A percentile compares a stretch with the other conserved stretches of the same genome.
Evolutionary conservation across 2,329 filamentous ascomycete species (phyloP).

Genomic region (Rhinocladiella similis): DNA sequence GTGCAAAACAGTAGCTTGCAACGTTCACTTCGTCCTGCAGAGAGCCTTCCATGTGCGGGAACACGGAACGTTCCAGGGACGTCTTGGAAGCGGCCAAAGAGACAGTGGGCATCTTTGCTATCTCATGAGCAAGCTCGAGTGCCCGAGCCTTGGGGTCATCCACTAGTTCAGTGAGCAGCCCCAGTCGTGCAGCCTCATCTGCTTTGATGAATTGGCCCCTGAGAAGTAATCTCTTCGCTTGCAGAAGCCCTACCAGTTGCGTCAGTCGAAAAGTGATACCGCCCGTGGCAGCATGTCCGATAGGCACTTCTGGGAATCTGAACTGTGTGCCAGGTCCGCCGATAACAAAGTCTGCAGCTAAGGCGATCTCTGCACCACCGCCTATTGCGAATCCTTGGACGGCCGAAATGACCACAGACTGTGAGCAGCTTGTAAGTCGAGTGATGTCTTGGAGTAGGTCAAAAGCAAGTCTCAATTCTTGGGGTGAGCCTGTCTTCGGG

Average conservation of each 20-base stretch:
- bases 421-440: slow-evolving; percentile 4
- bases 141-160: slow-evolving; percentile 15
- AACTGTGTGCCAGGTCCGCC: slow-evolving; percentile 16
- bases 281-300: slow-evolving; percentile 20
- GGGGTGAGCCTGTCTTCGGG: slow-evolving; percentile 7
- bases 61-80: slow-evolving; percentile 10
- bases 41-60: slow-evolving; percentile 14
- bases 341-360: slow-evolving; percentile 20
- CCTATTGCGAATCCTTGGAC: slow-evolving; percentile 19
- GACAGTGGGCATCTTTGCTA: slow-evolving; percentile 10
- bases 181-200: slow-evolving; percentile 12
- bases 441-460: slow-evolving; percentile 19
- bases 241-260: slow-evolving; percentile 14
- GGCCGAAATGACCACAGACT: slow-evolving; percentile 9
- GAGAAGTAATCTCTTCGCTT: slow-evolving; percentile 14
- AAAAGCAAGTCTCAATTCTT: slow-evolving; percentile 14
- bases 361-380: slow-evolving; percentile 17
- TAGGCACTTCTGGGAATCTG: slow-evolving; percentile 14
- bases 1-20: slow-evolving; percentile 19
- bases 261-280: slow-evolving; percentile 18
- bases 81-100: slow-evolving; percentile 9
- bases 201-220: slow-evolving; percentile 9
- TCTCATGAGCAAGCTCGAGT: slow-evolving; percentile 10
- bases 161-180: slow-evolving; percentile 14
- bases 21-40: slow-evolving; percentile 14